phyloP scores from a whole-genome alignment of 2,329 filamentous ascomycete species.

The Colletotrichum sp. region DNA sequence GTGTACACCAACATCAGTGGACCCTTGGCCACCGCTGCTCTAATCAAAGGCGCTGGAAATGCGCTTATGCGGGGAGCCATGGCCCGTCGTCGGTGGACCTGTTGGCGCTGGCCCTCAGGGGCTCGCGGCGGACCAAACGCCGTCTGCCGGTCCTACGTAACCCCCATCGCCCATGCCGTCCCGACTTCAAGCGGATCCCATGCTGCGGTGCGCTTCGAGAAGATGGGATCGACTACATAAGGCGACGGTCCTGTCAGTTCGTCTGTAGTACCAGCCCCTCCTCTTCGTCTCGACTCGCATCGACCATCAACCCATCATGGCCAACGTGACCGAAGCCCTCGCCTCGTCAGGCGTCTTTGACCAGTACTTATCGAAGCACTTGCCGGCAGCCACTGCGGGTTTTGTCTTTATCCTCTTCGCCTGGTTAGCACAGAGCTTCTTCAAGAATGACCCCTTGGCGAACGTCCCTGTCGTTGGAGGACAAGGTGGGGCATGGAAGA shows the following conservation, averaged over 20 bases:
- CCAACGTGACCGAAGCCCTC: neutral
- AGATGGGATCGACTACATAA: neutral
- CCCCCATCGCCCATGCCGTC: neutral
- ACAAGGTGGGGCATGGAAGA: neutral
- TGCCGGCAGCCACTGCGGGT: neutral
- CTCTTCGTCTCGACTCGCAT: neutral
- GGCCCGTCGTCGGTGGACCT: neutral
- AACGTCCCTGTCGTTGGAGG: neutral
- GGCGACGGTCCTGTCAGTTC: neutral
- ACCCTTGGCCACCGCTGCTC: neutral
- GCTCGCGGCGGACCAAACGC: neutral
- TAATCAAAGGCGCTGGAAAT: neutral
- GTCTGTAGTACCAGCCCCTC: neutral
- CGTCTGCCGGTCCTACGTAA: neutral
- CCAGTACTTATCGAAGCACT: neutral
- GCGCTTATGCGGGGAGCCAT: neutral
- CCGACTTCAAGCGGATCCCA: neutral
- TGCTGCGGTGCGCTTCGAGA: neutral
- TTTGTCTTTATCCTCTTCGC: neutral
- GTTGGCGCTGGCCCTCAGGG: neutral
- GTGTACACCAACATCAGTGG: neutral
- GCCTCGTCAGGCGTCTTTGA: neutral
- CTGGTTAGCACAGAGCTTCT: conserved; percentile 2
- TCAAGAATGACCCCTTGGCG: conserved; percentile 7
- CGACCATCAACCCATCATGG: neutral